phyloP scores from a whole-genome alignment of 805 yeast species.

The Metschnikowia sp. region DNA sequence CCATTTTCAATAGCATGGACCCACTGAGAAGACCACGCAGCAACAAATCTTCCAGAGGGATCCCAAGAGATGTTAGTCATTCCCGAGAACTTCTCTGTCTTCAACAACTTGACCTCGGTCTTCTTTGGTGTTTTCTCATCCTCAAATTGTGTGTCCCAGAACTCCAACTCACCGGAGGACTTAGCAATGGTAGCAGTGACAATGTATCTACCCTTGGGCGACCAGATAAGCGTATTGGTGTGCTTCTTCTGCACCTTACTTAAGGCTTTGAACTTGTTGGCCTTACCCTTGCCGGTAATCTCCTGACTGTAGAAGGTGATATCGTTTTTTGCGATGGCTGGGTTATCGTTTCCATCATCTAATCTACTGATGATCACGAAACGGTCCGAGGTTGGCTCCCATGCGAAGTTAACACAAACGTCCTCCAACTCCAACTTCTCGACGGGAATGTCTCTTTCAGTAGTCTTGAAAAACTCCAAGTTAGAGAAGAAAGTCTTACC shows the following conservation, averaged over 20 bases:
- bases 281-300: constrained; percentile 46
- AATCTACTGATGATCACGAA: constrained; percentile 72
- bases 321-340: constrained; percentile 62
- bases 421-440: constrained; percentile 93
- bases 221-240: constrained; percentile 75
- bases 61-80: constrained; percentile 90
- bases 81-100: constrained; percentile 65
- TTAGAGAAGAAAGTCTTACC: constrained; percentile 88
- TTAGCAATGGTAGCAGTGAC: constrained; percentile 47
- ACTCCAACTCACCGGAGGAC: constrained; percentile 66
- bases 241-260: constrained; percentile 58
- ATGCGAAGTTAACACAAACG: constrained; percentile 79
- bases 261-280: constrained; percentile 54
- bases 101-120: constrained; percentile 55
- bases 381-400: constrained; percentile 94
- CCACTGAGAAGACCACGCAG: constrained; percentile 86
- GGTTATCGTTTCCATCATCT: constrained; percentile 54
- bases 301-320: constrained; percentile 84
- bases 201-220: constrained; percentile 90
- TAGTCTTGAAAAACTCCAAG: constrained; percentile 83
- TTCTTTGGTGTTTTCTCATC: constrained; percentile 54
- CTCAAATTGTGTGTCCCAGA: constrained; percentile 82
- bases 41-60: constrained; percentile 87
- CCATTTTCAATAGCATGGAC: constrained; percentile 86
- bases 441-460: constrained; percentile 89